These are phyloP conservation scores for Bisporella sp. DNA, from an alignment of 2,329 filamentous ascomycete species.

Conservation along the genomic window DNA sequence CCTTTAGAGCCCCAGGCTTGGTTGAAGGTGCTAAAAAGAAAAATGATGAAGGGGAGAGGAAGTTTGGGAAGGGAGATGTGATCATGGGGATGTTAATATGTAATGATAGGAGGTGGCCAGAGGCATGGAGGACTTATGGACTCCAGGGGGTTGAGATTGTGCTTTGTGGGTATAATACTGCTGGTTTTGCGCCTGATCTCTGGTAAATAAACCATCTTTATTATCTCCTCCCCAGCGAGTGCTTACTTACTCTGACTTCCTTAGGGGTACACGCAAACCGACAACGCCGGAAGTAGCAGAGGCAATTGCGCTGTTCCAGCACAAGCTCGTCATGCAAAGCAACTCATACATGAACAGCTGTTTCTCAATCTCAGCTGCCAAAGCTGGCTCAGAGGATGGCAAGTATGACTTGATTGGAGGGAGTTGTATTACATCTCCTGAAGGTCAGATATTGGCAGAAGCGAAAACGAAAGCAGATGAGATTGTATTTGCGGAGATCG, in stretches of 20 bases:
- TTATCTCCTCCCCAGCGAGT: neutral
- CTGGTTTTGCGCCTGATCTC: conserved; percentile 39
- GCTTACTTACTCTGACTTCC: neutral
- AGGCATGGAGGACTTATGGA: conserved; percentile 44
- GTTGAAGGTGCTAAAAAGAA: conserved; percentile 18
- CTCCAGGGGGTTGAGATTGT: conserved; percentile 43
- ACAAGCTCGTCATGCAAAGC: conserved; percentile 42
- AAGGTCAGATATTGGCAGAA: conserved; percentile 44
- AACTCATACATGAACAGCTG: conserved; percentile 47
- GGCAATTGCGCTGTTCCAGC: conserved; percentile 42
- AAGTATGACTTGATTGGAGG: conserved; percentile 41
- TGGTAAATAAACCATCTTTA: conserved; percentile 17
- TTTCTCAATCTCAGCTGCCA: conserved; percentile 41
- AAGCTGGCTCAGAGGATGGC: conserved; percentile 45
- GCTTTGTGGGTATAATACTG: conserved; percentile 45
- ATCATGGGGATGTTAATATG: conserved; percentile 49
- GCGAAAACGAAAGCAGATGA: conserved; percentile 41
- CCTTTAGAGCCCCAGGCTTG: conserved; percentile 43
- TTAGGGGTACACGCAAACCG: conserved; percentile 30
- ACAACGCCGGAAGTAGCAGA: conserved; percentile 38
- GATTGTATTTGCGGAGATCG: conserved; percentile 42
- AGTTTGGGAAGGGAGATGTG: conserved; percentile 27
- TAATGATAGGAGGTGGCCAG: conserved; percentile 47
- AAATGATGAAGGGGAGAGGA: neutral
- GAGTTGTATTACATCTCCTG: conserved; percentile 39